Evolutionary conservation across 2,329 filamentous ascomycete genomes (phyloP).

Genomic region (Teratosphaeria destructans): DNA sequence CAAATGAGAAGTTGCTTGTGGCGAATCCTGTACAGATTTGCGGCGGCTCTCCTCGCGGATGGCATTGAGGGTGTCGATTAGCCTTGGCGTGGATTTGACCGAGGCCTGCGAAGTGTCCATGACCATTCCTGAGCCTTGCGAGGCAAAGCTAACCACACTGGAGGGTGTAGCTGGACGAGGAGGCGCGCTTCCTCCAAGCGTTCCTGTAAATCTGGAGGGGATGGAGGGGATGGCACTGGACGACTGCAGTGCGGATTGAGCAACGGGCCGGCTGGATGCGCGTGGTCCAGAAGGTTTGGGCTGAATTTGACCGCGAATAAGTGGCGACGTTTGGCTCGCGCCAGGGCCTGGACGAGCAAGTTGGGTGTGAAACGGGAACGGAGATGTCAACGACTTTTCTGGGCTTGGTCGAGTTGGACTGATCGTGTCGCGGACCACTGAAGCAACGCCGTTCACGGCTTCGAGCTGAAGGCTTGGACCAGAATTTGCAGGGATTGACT

Average conservation of each 20-base stretch:
- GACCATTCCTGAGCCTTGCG: not conserved
- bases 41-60: conserved; percentile 5
- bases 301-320: not conserved
- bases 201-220: conserved; percentile 11
- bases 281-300: not conserved
- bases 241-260: not conserved
- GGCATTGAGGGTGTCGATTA: conserved; percentile 8
- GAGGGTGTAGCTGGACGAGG: conserved; percentile 7
- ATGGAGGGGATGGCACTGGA: conserved; percentile 16
- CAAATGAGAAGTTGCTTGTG: not conserved
- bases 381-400: not conserved
- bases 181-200: conserved; percentile 19
- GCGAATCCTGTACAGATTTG: not conserved
- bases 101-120: conserved; percentile 11
- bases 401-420: not conserved
- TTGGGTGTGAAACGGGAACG: not conserved
- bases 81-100: conserved; percentile 1
- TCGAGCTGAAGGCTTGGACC: not conserved
- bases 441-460: not conserved
- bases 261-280: conserved; percentile 4
- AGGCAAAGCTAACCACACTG: conserved; percentile 1
- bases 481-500: not conserved
- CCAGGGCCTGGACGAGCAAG: not conserved
- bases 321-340: not conserved
- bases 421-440: not conserved